These are phyloP conservation scores for Mortierella sp. DNA, from an alignment of 371 early-diverging fungal genomes.

Conservation along the genomic window DNA sequence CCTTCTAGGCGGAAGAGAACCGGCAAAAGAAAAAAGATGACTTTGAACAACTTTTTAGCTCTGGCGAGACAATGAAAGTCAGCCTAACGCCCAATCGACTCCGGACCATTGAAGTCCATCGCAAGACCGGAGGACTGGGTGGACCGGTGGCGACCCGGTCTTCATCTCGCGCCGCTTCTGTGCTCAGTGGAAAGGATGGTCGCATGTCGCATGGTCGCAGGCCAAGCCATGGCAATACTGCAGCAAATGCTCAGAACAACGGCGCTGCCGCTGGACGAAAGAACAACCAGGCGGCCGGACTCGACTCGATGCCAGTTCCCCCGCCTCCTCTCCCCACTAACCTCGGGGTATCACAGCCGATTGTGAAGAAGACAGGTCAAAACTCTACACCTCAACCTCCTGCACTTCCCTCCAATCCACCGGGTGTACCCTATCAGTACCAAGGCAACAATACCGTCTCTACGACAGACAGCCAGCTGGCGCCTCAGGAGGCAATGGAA, in stretches of 20 bases:
- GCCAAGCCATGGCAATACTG: conserved; percentile 31
- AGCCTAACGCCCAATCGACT: conserved; percentile 70
- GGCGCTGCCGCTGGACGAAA: conserved; percentile 15
- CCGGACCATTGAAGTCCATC: conserved; percentile 64
- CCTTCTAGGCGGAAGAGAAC: conserved; percentile 41
- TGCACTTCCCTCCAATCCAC: conserved; percentile 2
- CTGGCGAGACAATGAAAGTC: conserved; percentile 67
- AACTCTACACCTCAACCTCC: neutral
- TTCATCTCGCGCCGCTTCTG: conserved; percentile 43
- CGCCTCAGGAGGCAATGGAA: too few relatives aligned
- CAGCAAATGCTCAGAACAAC: neutral
- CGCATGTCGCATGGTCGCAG: conserved; percentile 25
- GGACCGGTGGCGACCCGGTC: conserved; percentile 35
- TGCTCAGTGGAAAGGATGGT: conserved; percentile 26
- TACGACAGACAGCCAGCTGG: too few relatives aligned
- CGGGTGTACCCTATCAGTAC: conserved; percentile 12
- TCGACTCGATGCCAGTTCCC: conserved; percentile 7
- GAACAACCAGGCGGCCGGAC: conserved; percentile 14
- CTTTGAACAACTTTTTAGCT: conserved; percentile 68
- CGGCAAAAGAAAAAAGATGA: conserved; percentile 54
- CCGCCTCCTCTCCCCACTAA: conserved; percentile 36
- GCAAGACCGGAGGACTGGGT: conserved; percentile 24
- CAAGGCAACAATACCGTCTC: conserved; percentile 7
- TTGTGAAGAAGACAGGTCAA: conserved; percentile 23
- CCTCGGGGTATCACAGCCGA: conserved; percentile 25